These are phyloP conservation scores for Fraxinus baroniana DNA, from an alignment of 305 asterid genomes.

Conservation along the genomic window DNA sequence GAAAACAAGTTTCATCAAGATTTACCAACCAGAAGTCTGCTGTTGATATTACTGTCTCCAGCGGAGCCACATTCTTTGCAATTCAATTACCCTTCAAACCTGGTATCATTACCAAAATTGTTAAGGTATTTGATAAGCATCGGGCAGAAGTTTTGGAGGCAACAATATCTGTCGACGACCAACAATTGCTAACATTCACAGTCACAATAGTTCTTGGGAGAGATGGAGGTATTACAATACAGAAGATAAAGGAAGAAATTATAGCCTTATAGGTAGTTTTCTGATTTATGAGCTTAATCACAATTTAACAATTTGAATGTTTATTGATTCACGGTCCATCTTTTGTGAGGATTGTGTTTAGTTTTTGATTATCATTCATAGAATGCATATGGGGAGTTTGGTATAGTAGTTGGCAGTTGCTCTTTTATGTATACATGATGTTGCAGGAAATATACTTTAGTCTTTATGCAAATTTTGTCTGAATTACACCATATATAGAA, in stretches of 20 bases:
- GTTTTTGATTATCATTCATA: constrained; percentile 6
- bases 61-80: constrained; percentile 49
- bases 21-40: constrained; percentile 33
- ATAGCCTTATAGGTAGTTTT: constrained; percentile 29
- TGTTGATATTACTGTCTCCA: constrained; percentile 34
- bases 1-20: constrained; percentile 25
- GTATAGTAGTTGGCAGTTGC: constrained; percentile 1
- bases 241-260: constrained; percentile 50
- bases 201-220: constrained; percentile 43
- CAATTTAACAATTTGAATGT: background rate
- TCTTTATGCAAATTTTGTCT: background rate
- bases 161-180: constrained; percentile 42
- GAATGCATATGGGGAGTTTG: background rate
- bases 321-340: background rate
- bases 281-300: background rate
- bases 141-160: constrained; percentile 61
- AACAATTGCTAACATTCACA: constrained; percentile 37
- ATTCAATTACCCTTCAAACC: constrained; percentile 39
- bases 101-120: constrained; percentile 40
- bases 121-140: constrained; percentile 48
- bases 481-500: background rate
- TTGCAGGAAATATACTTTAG: background rate
- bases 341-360: constrained; percentile 11
- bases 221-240: constrained; percentile 32
- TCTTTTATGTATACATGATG: background rate